Base-by-base conservation (phyloP, 2,329 filamentous ascomycete genomes). In the Periconia macrospinosa region DNA sequence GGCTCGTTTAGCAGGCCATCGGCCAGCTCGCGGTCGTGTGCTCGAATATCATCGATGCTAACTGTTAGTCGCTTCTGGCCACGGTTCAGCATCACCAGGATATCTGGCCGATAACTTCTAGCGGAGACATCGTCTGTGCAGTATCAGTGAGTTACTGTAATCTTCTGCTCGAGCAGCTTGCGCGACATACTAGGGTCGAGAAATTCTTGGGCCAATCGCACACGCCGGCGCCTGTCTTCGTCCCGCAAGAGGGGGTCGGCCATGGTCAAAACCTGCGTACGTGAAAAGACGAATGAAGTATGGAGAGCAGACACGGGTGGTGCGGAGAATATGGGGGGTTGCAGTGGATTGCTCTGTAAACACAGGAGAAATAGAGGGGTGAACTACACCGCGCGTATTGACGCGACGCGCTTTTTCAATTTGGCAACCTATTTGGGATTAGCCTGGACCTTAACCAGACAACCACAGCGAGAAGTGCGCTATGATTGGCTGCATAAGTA, bases 161-260 rank as follows among this genome's bases (percentile, higher is more conserved):
- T 20, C 30, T 13, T 37, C n/a, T 18, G 30, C 30, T 2, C 17
- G 20, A 27, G 14, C 23, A 3, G 6, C 33, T 3, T 2, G 9
- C 2, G 40, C 30, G 43, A 75, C 87, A 68, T 83, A 96, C 92
- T 87, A 56, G 93, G 93, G 79, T 97, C 93, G 42, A 97, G 85
- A 70, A 97, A 97, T 74, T 97, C 92, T 66, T 89, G 84, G n/a
- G 91, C 92, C 60, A 89, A 86, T 66, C 91, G 89, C 73, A 96
- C 86, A 67, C 92, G 90, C 78, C 95, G 88, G 65, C 86, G 84
- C 66, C 88, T 86, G 61, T 88, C 91, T 76, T 94, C 90, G 81
- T 97, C 92, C 75, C 88, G 86, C 67, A 95, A 27, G 8, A 27
- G 66, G 17, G 63, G 55, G 47, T 69, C 67, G 47, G 64, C 50